Conservation (phyloP, 805 yeast species). For the Yarrowia deformans region DNA sequence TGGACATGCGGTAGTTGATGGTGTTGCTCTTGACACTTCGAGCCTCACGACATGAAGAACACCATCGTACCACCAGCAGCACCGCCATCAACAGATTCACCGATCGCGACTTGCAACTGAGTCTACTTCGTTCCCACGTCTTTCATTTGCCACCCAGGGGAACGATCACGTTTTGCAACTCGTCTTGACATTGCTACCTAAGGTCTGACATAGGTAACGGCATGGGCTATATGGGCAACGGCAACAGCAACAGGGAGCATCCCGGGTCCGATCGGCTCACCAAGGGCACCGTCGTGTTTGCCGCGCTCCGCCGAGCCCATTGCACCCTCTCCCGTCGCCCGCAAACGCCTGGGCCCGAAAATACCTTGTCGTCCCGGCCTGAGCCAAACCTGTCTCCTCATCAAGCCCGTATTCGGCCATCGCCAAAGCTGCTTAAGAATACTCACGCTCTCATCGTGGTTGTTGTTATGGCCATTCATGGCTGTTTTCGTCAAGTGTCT, state of each 20-base stretch:
- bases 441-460: constrained; percentile 31
- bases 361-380: neutral
- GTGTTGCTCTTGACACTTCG: too few relatives aligned
- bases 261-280: neutral
- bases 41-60: too few relatives aligned
- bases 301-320: neutral
- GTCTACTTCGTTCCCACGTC: too few relatives aligned
- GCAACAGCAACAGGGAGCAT: too few relatives aligned
- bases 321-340: constrained; percentile 1
- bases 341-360: neutral
- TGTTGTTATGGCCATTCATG: constrained; percentile 25
- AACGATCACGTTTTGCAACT: too few relatives aligned
- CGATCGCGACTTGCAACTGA: too few relatives aligned
- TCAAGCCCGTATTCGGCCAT: constrained; percentile 7
- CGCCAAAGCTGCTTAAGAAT: neutral
- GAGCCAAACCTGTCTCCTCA: constrained; percentile 4
- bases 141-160: too few relatives aligned
- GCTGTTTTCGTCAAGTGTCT: constrained; percentile 1
- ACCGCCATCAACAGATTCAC: too few relatives aligned
- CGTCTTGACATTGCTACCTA: too few relatives aligned
- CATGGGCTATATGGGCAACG: too few relatives aligned
- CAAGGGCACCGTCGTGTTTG: neutral
- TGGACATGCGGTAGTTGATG: too few relatives aligned
- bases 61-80: neutral
- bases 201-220: too few relatives aligned